Percentiles rank a stretch among this genome's conserved stretches.
phyloP scores from a whole-genome alignment of 2,329 filamentous ascomycete genomes.

The Colletotrichum tabaci region DNA sequence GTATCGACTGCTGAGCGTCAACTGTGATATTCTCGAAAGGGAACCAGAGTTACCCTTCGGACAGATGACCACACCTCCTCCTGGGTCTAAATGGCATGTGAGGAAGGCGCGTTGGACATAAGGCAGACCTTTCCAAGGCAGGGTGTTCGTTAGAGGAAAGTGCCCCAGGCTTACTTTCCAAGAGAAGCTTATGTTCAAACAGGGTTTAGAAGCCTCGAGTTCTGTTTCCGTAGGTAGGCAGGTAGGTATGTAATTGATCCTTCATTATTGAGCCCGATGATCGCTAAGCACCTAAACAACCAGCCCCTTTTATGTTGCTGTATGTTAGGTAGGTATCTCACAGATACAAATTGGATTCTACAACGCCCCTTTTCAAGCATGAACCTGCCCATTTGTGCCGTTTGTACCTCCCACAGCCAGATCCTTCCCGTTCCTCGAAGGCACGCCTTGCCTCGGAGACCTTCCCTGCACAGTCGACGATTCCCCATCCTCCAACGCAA shows the following conservation, averaged over 20 bases:
- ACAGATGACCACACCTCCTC: neutral
- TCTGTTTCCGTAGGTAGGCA: no score
- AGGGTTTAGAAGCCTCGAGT: no score
- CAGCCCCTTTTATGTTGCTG: neutral
- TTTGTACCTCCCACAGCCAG: constrained; percentile 8
- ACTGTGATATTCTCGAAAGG: neutral
- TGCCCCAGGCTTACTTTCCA: neutral
- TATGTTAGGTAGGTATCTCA: constrained; percentile 4
- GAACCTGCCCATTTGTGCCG: constrained; percentile 32
- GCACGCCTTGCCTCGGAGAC: constrained; percentile 31
- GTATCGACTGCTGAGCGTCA: neutral
- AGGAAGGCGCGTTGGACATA: neutral
- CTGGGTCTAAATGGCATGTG: neutral
- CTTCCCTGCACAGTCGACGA: constrained; percentile 34
- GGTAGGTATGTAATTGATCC: neutral
- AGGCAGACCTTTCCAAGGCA: neutral
- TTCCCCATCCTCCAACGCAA: constrained; percentile 27
- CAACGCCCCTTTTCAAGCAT: constrained; percentile 1
- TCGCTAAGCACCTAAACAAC: no score
- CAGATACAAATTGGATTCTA: neutral
- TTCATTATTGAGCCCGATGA: no score
- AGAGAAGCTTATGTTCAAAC: neutral
- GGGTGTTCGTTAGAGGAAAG: neutral
- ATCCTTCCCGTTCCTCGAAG: constrained; percentile 31
- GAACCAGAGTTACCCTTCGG: neutral